These are phyloP conservation scores for Yarrowia bubula DNA, from an alignment of 805 yeast genomes.

Conservation along the genomic window DNA sequence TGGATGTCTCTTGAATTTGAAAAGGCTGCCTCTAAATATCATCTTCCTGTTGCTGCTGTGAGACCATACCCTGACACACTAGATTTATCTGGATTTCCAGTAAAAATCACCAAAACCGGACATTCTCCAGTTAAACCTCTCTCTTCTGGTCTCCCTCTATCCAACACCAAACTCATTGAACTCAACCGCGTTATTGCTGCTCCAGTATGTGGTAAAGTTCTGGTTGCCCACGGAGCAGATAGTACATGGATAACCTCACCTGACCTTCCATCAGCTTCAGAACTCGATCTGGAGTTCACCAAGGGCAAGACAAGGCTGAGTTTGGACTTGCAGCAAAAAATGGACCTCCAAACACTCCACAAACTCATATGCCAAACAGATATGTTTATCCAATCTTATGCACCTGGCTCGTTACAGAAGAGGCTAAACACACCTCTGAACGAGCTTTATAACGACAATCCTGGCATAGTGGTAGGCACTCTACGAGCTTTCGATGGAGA, in stretches of 20 bases:
- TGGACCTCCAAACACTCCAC: background rate
- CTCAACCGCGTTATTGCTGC: slow-evolving; percentile 11
- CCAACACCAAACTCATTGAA: background rate
- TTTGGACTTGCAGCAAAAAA: background rate
- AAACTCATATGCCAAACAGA: background rate
- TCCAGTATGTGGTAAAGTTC: slow-evolving; percentile 2
- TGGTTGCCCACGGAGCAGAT: background rate
- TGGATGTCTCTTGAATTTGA: background rate
- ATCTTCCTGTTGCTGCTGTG: background rate
- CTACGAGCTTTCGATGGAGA: background rate
- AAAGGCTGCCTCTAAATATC: background rate
- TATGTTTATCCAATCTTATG: slow-evolving; percentile 8
- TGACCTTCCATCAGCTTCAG: background rate
- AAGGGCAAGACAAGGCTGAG: slow-evolving; percentile 1
- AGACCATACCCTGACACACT: background rate
- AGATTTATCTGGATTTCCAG: background rate
- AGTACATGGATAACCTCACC: slow-evolving; percentile 6
- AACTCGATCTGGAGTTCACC: slow-evolving; percentile 4
- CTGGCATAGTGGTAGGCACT: background rate
- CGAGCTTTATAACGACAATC: background rate
- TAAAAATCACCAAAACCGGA: background rate
- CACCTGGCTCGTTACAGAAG: slow-evolving; percentile 1
- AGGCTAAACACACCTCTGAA: background rate
- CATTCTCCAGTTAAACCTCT: background rate
- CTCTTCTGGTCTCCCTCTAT: background rate